Evolutionary conservation across 129 eudicot genomes (phyloP), one percentile per base, ranked within the genome.

Genomic region (Flaveria brownii): DNA sequence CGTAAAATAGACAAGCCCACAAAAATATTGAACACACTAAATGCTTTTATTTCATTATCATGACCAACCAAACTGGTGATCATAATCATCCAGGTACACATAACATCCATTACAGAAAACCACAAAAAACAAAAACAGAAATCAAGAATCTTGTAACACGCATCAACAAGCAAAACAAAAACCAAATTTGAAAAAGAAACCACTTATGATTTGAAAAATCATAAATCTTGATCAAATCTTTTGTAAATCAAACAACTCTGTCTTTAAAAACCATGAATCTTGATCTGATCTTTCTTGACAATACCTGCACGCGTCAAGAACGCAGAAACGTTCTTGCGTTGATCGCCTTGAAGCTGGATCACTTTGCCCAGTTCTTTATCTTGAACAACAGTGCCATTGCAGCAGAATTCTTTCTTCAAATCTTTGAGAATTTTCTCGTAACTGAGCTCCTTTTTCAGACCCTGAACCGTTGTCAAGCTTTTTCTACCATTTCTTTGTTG

Each of bases 401-500:
- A 75, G 67, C 79, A 75, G 52, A 75, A 62, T 26, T 75, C 71
- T 62, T 75, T 92, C 85, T 85, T 89, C 45, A 89, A 77, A 63
- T 87, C 94, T 75, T 89, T 92, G 28, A 92, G 88, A 33, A 92
- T 86, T 77, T 88, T 92, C 30, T 90, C 91, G 83, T 84, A 92
- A 77, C 94, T 92, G 63, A 82, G 85, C 41, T 86, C 95, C 64
- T 86, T 90, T 80, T 74, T 86, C 72, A 88, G 83, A 14, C 96
- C 98, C 57, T 92, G 96, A n/a, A 92, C 88, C 1, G 96, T 90
- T 0, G 96, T 92, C 84, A 92, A 77, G 74, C 94, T 87, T 62
- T 92, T 88, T 84, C 82, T 90, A 4, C 98, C 96, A 81, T 92
- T 88, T 79, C 96, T 88, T 59, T 92, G 98, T 70, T 92, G 98